Base-by-base conservation (phyloP, 805 yeast species). In the Kluyveromyces aestuarii region DNA sequence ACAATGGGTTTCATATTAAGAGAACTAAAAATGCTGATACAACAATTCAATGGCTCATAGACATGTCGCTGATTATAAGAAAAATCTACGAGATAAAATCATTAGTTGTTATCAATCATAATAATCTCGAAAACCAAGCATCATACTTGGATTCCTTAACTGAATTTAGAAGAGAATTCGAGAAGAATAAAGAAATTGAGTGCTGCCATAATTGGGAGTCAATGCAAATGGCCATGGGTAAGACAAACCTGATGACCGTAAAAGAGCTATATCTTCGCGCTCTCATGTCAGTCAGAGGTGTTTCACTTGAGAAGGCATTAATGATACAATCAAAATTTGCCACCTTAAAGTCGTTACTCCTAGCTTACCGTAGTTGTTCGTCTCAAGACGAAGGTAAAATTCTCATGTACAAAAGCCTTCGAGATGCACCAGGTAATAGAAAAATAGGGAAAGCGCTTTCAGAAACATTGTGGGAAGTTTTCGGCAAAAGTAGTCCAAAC, bases 231-330 rank as follows among this genome's bases (percentile, higher is more conserved):
- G 72, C 82, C 33, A 66, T 93, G 64, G 78, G 83, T 2, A 93
- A 93, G 60, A 73, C 84, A 2, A 78, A 77, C 25, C 69, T 82
- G 71, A 71, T 76, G 58, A 85, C 96, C 0, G 79, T 87, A 0
- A 80, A 79, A 42, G 96, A 91, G 52, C 68, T 87, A 57, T 91
- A 81, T 56, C 68, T 88, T 1, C 72, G 77, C 41, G 80, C 88
- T 82, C 73, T 93, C 19, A 79, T 89, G 84, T 77, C 89, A 2
- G 75, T 85, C 2, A 75, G 78, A 51, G 99, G 98, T 0, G 72
- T 93, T 1, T 80, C 96, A 0, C 67, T 87, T 30, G 97, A 91
- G 53, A 88, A 86, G 61, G 99, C 99, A 0, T 60, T 80, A 9
- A 79, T 79, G 8, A 80, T 93, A 9, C 97, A 90, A 64, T 70